These are phyloP conservation scores for Heimioporus sp. DNA, from an alignment of 768 basidiomycete genomes.

Conservation along the genomic window DNA sequence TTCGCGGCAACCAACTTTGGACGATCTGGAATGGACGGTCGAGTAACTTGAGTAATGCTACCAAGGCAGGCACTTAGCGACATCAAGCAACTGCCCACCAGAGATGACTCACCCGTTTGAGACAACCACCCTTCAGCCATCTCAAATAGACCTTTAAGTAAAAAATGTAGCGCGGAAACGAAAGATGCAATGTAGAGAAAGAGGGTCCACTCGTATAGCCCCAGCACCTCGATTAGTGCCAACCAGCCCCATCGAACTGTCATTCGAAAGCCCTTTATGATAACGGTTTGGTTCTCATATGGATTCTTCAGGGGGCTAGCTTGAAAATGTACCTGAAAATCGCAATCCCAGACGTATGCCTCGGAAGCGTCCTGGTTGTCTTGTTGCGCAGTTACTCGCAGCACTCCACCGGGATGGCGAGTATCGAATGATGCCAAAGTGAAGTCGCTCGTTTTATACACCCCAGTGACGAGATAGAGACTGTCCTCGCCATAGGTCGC, in stretches of 20 bases:
- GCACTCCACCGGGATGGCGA: not conserved
- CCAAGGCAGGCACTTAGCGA: too few relatives aligned
- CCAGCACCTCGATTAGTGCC: not conserved
- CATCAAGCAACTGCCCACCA: too few relatives aligned
- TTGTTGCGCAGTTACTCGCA: not conserved
- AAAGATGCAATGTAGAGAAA: not conserved
- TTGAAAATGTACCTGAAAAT: not conserved
- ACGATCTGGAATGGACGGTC: too few relatives aligned
- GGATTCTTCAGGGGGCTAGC: not conserved
- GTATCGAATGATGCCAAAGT: not conserved
- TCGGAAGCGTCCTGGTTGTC: not conserved
- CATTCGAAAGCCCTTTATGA: constrained; percentile 10
- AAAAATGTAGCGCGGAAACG: not conserved
- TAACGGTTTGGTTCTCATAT: constrained; percentile 8
- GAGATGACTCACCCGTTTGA: not conserved
- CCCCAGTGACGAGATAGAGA: constrained; percentile 6
- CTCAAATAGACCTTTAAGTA: not conserved
- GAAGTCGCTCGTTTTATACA: constrained; percentile 1
- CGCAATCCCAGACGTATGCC: not conserved
- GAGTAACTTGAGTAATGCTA: too few relatives aligned
- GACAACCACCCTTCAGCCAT: not conserved
- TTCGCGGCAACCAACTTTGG: too few relatives aligned
- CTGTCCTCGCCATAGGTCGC: not conserved
- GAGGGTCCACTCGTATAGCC: not conserved
- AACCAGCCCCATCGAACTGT: not conserved